These are phyloP conservation scores for Carallia brachiata DNA, from an alignment of 345 rosid genomes.

Conservation along the genomic window DNA sequence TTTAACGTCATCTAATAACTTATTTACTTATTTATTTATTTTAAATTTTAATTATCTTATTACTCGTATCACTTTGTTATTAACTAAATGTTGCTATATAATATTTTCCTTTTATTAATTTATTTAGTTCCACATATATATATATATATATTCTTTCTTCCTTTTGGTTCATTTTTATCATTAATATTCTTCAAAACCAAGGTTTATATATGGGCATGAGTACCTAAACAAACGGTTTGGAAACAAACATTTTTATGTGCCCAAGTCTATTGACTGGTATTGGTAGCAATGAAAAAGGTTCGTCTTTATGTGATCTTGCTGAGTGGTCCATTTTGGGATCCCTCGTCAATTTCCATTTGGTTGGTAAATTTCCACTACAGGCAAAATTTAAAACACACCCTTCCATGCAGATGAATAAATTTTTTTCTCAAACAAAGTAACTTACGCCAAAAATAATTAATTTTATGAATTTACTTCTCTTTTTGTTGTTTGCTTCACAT, in stretches of 20 bases:
- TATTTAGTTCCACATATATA: not conserved
- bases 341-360: slow-evolving; percentile 37
- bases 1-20: no score
- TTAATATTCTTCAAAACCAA: not conserved
- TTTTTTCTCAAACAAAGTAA: slow-evolving; percentile 16
- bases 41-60: no score
- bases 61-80: no score
- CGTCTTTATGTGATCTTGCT: slow-evolving; percentile 31
- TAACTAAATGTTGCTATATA: no score
- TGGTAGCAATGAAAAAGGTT: slow-evolving; percentile 21
- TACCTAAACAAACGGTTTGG: slow-evolving; percentile 8
- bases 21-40: no score
- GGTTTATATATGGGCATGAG: not conserved
- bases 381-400: not conserved
- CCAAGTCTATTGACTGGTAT: slow-evolving; percentile 12
- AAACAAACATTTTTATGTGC: slow-evolving; percentile 2
- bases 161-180: not conserved
- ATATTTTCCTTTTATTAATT: not conserved
- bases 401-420: not conserved
- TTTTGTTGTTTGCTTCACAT: not conserved
- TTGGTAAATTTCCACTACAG: slow-evolving; percentile 34
- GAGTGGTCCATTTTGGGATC: slow-evolving; percentile 37
- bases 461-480: not conserved
- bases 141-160: not conserved
- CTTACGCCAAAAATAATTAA: not conserved